Base-by-base conservation (phyloP, 495 filamentous ascomycete genomes). In the Lentithecium fluviatile region DNA sequence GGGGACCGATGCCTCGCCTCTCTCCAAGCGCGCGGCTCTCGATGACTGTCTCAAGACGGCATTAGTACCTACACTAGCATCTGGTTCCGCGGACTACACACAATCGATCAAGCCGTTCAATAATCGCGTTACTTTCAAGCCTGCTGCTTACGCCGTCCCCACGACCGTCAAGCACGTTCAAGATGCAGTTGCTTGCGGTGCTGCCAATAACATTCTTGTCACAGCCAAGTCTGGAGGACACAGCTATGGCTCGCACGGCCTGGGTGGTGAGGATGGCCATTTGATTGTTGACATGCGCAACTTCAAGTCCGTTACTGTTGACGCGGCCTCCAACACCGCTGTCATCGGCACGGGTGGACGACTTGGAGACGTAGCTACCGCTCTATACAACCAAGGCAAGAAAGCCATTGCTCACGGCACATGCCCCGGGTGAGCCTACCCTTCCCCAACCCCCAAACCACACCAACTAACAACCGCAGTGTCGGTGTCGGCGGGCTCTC, bases 401-500 rank as follows among this genome's bases (percentile, higher is more conserved):
- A 76, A 87, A 8, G 87, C 86, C 11, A 79, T 90, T 11, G 70
- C 86, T 0, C 88, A 88, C 62, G 87, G 85, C 19, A 82, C 81
- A 15, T 86, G 82, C 56, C 80, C 85, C 0, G 66, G 75, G 59
- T 52, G 49, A 52, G 51, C 59, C 12, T 13, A 48, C 26, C 60
- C 52, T 15, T 46, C 48, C 17, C 38, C 24, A 73, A 73, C 5
- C 75, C 80, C n/a, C 29, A 12, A 3, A 15, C 3, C 29, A 20
- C 24, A 19, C 42, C n/a, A 7, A 0, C 20, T 53, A 42, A 43
- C 17, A 34, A 10, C 20, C 6, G 23, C 21, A 52, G 73, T n/a
- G 80, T 88, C 25, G 89, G 89, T 15, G 78, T 87, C 20, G 87
- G 83, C 32, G 89, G 89, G 2, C 89, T 91, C 68, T 78, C 82